phyloP scores from a whole-genome alignment of 176 grass and related monocot genomes.

The Rhynchospora breviuscula region DNA sequence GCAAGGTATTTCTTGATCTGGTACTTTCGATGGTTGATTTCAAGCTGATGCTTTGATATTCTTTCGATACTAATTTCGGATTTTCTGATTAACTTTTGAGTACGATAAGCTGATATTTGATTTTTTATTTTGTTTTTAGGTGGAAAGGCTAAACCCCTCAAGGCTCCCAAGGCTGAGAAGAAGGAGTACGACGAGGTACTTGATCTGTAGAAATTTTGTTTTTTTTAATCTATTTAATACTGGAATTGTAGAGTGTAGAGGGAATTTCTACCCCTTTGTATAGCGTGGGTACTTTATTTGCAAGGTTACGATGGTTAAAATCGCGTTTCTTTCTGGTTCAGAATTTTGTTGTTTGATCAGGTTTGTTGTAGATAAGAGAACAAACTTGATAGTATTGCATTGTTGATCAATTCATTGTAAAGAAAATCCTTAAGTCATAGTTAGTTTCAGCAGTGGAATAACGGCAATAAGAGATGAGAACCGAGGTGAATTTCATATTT shows the following conservation, averaged over 20 bases:
- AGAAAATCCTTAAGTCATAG: not conserved
- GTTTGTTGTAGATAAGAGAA: not conserved
- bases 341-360: not conserved
- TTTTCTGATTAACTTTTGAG: not conserved
- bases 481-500: no score
- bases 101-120: constrained; percentile 13
- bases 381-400: not conserved
- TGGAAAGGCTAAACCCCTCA: constrained; percentile 72
- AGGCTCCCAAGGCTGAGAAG: constrained; percentile 55
- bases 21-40: not conserved
- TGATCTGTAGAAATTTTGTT: not conserved
- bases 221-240: not conserved
- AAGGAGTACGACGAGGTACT: constrained; percentile 80
- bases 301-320: no score
- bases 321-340: not conserved
- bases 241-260: no score
- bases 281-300: not conserved
- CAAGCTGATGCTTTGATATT: not conserved
- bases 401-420: not conserved
- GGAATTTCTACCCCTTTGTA: no score
- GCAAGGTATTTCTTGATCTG: not conserved
- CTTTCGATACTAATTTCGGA: not conserved
- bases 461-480: no score
- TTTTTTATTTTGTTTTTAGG: constrained; percentile 36
- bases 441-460: not conserved